phyloP scores from a whole-genome alignment of 768 basidiomycete species.

The Sistotremastrum niveocremeum region DNA sequence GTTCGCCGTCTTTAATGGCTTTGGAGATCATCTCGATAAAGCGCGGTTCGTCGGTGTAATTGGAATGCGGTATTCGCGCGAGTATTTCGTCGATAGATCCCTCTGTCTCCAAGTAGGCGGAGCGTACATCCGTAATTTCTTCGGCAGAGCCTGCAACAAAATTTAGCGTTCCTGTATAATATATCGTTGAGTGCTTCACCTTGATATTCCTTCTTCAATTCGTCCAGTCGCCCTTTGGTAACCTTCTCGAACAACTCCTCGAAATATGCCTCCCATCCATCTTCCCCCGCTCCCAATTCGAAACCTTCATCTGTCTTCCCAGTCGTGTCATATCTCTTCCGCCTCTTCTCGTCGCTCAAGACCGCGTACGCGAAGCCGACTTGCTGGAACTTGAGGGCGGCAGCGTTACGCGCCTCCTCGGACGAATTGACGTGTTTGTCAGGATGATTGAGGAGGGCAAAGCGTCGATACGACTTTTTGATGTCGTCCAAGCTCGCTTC shows the following conservation, averaged over 20 bases:
- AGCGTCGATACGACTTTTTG: conserved; percentile 72
- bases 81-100: conserved; percentile 78
- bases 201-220: conserved; percentile 91
- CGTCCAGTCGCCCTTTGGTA: conserved; percentile 75
- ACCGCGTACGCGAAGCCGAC: conserved; percentile 91
- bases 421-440: conserved; percentile 68
- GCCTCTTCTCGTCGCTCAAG: conserved; percentile 62
- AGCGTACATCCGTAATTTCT: conserved; percentile 66
- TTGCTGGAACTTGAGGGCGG: conserved; percentile 77
- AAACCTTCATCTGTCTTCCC: conserved; percentile 77
- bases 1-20: conserved; percentile 46
- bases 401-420: conserved; percentile 48
- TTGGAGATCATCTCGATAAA: conserved; percentile 57
- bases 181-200: conserved; percentile 29
- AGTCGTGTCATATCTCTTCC: conserved; percentile 69
- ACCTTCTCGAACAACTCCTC: conserved; percentile 79
- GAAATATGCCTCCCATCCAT: conserved; percentile 95
- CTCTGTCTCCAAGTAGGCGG: conserved; percentile 53
- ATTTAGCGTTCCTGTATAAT: not conserved
- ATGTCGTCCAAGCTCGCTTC: conserved; percentile 53
- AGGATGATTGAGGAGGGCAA: conserved; percentile 75
- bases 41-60: conserved; percentile 71
- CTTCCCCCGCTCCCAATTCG: conserved; percentile 56
- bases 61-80: conserved; percentile 76
- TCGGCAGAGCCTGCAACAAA: conserved; percentile 58